phyloP scores from a whole-genome alignment of 2,329 filamentous ascomycete genomes.

The Chalara sp. region DNA sequence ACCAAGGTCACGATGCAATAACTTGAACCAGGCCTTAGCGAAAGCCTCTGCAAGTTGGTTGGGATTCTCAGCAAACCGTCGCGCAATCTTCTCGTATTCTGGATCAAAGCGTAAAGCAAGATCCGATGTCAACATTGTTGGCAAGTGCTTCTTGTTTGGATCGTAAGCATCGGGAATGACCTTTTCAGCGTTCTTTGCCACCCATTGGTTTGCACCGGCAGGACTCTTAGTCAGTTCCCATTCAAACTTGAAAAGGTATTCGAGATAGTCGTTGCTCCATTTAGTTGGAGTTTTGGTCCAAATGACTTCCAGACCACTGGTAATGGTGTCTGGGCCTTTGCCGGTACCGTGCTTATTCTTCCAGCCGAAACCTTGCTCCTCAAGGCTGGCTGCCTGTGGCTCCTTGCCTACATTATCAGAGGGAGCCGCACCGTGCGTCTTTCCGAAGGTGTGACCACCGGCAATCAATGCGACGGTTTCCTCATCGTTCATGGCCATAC shows the following conservation, averaged over 20 bases:
- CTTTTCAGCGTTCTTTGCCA: conserved; percentile 59
- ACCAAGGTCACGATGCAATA: conserved; percentile 74
- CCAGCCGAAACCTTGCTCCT: conserved; percentile 69
- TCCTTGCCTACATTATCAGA: conserved; percentile 59
- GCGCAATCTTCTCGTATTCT: conserved; percentile 68
- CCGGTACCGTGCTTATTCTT: conserved; percentile 55
- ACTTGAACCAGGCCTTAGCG: conserved; percentile 74
- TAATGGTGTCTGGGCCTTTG: conserved; percentile 67
- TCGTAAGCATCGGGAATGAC: conserved; percentile 69
- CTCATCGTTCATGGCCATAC: conserved; percentile 80
- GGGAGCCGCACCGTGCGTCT: conserved; percentile 69
- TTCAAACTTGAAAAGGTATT: conserved; percentile 72
- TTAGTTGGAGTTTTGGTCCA: conserved; percentile 72
- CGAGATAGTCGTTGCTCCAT: conserved; percentile 70
- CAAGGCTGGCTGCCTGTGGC: conserved; percentile 57
- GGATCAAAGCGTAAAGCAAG: conserved; percentile 66
- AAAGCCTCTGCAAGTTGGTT: conserved; percentile 65
- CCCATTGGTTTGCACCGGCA: conserved; percentile 71
- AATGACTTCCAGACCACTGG: conserved; percentile 69
- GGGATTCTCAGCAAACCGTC: conserved; percentile 61
- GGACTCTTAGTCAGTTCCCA: conserved; percentile 73
- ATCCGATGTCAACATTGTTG: conserved; percentile 74
- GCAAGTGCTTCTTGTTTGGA: conserved; percentile 62
- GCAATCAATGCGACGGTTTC: conserved; percentile 76
- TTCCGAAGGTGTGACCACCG: conserved; percentile 73